Conservation (phyloP, 106 monocot genomes). For the Acanthochlamys bracteata region DNA sequence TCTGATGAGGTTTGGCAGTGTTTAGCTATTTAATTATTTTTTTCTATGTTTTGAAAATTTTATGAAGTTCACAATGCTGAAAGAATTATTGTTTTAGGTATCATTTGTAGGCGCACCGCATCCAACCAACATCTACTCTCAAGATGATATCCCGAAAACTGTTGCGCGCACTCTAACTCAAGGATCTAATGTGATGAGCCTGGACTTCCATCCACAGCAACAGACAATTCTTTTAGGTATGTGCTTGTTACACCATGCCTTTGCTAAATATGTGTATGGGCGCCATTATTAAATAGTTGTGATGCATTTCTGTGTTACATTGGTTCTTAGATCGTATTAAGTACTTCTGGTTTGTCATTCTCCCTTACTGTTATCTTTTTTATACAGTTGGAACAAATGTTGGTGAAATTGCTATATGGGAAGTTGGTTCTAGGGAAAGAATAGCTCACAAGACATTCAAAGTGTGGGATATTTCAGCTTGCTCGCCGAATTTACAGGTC, state of each 20-base stretch:
- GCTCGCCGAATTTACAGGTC: constrained; percentile 32
- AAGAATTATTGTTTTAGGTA: constrained; percentile 32
- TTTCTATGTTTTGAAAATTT: neutral
- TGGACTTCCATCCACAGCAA: constrained; percentile 94
- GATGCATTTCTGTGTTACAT: too few species aligned
- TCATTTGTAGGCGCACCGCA: constrained; percentile 66
- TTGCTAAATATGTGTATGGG: too few species aligned
- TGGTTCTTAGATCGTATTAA: too few species aligned
- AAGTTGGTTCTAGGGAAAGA: constrained; percentile 30
- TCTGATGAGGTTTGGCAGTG: constrained; percentile 63
- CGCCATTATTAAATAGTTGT: too few species aligned
- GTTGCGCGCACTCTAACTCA: constrained; percentile 72
- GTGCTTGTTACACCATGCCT: too few species aligned
- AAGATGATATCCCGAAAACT: constrained; percentile 85
- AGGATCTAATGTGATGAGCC: constrained; percentile 95
- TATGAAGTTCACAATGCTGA: neutral
- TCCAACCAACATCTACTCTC: constrained; percentile 61
- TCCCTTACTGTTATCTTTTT: neutral
- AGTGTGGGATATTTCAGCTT: constrained; percentile 27
- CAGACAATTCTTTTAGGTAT: constrained; percentile 87
- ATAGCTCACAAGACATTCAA: constrained; percentile 29
- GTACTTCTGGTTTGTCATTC: too few species aligned
- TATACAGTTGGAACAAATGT: constrained; percentile 47
- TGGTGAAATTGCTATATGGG: constrained; percentile 51
- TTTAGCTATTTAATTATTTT: neutral